phyloP scores from a whole-genome alignment of 106 monocot species.

The Hemerocallis citrina region DNA sequence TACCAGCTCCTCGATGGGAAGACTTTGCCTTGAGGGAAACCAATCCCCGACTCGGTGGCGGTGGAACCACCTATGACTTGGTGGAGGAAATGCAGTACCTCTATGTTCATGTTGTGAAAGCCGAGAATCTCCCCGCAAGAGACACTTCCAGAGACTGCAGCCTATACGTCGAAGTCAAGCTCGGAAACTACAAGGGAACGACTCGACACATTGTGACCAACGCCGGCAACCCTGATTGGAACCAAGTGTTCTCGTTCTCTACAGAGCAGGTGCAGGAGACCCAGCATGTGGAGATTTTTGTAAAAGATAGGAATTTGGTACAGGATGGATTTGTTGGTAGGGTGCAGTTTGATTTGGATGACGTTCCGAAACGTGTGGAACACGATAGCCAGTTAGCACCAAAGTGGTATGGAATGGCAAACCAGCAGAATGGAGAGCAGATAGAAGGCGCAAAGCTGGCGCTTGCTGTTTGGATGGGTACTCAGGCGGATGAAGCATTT shows the following conservation, averaged over 20 bases:
- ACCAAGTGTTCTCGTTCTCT: constrained; percentile 83
- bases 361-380: constrained; percentile 10
- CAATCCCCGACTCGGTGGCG: too few relatives aligned
- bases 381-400: constrained; percentile 26
- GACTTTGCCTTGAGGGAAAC: too few relatives aligned
- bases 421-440: too few relatives aligned
- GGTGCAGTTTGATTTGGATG: constrained; percentile 40
- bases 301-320: too few relatives aligned
- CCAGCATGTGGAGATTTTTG: constrained; percentile 50
- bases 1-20: too few relatives aligned
- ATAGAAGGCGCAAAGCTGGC: constrained; percentile 42
- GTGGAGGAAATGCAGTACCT: constrained; percentile 86
- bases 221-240: constrained; percentile 50
- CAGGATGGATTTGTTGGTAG: constrained; percentile 73
- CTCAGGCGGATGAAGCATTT: constrained; percentile 92
- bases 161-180: constrained; percentile 83
- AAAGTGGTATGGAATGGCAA: constrained; percentile 20
- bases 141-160: constrained; percentile 55
- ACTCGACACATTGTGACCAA: constrained; percentile 60
- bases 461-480: constrained; percentile 88
- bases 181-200: constrained; percentile 80
- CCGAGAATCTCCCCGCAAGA: constrained; percentile 70
- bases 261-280: constrained; percentile 51
- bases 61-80: constrained; percentile 70
- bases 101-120: constrained; percentile 87